These are phyloP conservation scores for Asterella californica DNA, from an alignment of 225 moss, liverwort and hornwort genomes.

Conservation along the genomic window DNA sequence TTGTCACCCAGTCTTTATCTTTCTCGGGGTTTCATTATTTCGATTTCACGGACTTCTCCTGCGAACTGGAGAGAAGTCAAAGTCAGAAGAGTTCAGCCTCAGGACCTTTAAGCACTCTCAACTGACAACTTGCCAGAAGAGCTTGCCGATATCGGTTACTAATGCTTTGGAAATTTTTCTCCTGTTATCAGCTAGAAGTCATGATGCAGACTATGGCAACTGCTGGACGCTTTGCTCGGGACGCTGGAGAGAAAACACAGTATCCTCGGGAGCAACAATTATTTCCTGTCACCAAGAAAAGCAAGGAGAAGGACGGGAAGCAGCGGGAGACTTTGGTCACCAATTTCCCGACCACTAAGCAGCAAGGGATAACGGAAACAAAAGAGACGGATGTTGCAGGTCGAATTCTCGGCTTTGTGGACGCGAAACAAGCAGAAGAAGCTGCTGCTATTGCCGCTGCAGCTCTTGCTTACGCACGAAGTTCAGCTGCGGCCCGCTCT, in stretches of 20 bases:
- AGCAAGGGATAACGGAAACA: constrained; percentile 22
- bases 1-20: not conserved
- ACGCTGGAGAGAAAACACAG: constrained; percentile 36
- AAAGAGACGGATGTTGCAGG: constrained; percentile 34
- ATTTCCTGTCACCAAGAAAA: constrained; percentile 41
- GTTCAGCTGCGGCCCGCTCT: constrained; percentile 81
- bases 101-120: not conserved
- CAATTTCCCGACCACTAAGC: constrained; percentile 12
- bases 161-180: not conserved
- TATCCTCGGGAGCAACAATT: constrained; percentile 42
- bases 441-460: constrained; percentile 94
- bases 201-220: constrained; percentile 48
- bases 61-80: no score
- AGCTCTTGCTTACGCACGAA: constrained; percentile 91
- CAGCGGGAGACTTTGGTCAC: constrained; percentile 37
- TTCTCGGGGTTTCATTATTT: not conserved
- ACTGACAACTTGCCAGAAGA: not conserved
- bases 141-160: not conserved
- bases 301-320: constrained; percentile 49
- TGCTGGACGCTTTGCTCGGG: constrained; percentile 34
- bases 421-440: constrained; percentile 75
- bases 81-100: no score
- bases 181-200: constrained; percentile 39
- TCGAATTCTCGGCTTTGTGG: constrained; percentile 39
- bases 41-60: not conserved